These are phyloP conservation scores for Lactifluus echinatus DNA, from an alignment of 768 basidiomycete genomes.

Conservation along the genomic window DNA sequence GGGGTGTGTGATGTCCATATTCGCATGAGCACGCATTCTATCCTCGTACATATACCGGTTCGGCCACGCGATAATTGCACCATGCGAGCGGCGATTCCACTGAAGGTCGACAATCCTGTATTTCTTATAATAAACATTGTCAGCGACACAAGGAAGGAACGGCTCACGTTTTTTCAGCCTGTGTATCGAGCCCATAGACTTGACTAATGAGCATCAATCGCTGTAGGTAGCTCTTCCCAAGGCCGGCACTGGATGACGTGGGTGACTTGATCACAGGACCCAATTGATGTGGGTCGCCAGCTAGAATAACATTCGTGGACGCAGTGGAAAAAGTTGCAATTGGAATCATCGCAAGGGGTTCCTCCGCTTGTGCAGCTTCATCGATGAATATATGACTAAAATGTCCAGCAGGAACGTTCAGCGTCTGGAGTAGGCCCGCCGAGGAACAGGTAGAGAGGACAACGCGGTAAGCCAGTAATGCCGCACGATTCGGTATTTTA, in stretches of 20 bases:
- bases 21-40: constrained; percentile 27
- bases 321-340: constrained; percentile 28
- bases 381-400: constrained; percentile 56
- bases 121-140: not conserved
- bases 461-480: constrained; percentile 37
- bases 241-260: constrained; percentile 24
- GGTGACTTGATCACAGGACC: constrained; percentile 31
- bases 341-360: constrained; percentile 47
- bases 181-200: constrained; percentile 24
- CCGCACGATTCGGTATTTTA: constrained; percentile 28
- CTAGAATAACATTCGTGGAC: constrained; percentile 30
- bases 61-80: constrained; percentile 44
- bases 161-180: constrained; percentile 28
- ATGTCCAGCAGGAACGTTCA: constrained; percentile 44
- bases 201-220: constrained; percentile 28
- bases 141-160: not conserved
- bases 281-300: constrained; percentile 33
- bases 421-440: constrained; percentile 37
- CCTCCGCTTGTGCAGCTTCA: constrained; percentile 56
- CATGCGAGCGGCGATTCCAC: constrained; percentile 20
- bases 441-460: constrained; percentile 52
- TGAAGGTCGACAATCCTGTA: constrained; percentile 16
- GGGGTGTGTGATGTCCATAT: constrained; percentile 23
- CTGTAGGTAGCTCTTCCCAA: constrained; percentile 30
- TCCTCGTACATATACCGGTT: constrained; percentile 38